Base-by-base conservation (phyloP, 1,284 basidiomycete species). In the Paramarasmius palmivorus region DNA sequence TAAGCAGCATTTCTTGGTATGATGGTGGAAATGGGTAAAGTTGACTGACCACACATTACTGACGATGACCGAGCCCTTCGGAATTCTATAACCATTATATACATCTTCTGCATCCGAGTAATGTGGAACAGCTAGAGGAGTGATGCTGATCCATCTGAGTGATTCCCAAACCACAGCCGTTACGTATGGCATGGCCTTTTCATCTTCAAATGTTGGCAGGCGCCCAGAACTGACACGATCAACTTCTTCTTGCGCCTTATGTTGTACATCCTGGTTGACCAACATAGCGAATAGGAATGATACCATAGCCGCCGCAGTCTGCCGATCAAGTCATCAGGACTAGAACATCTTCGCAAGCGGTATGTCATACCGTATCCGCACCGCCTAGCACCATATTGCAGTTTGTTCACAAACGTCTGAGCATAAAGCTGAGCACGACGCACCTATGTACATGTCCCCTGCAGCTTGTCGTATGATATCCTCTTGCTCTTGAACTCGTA, bases 11-110 rank as follows among this genome's bases (percentile, higher is more conserved):
- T 17, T n/a, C n/a, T n/a, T n/a, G n/a, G n/a, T n/a, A n/a, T n/a
- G n/a, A n/a, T 34, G 6, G 17, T 6, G 19, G 5, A 23, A 48
- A n/a, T 8, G 38, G 20, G 2, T 12, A 6, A n/a, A 22, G 8
- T 9, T 10, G 2, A 49, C 49, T 45, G 22, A 56, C 55, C 55
- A 53, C n/a, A 49, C 34, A 36, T 52, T 52, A 10, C 44, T 34
- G 20, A 52, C 34, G 2, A 56, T 44, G 6, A 49, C 20, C 9
- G 45, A 26, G 25, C 40, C 40, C 37, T 41, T 44, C 12, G 55
- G 55, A 44, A 56, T 46, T 6, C 51, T 36, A 49, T 52, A 52
- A 20, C 55, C 55, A 34, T 44, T 36, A 35, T 56, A 56, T 29
- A 49, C 34, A 34, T 56, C 55, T 22, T 56, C 50, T 34, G 26